Base-by-base conservation (phyloP, 2,329 filamentous ascomycete species). In the Aureobasidium sp. region DNA sequence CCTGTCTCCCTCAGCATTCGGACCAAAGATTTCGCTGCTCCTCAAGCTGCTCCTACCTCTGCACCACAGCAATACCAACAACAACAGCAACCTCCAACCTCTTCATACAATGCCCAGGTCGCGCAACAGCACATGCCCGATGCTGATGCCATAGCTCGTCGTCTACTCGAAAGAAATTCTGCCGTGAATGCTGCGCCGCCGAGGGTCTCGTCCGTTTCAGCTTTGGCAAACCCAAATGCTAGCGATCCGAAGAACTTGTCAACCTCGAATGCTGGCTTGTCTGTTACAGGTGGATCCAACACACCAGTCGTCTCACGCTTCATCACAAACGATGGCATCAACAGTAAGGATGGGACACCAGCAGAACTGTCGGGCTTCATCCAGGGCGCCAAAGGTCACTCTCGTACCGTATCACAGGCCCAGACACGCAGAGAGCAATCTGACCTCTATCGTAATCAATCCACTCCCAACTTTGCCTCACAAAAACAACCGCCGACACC, bases 61-160 rank as follows among this genome's bases (percentile, higher is more conserved):
- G 52, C 52, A 11, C 54, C 54, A 21, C 53, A 16, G 16, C 53
- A 57, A n/a, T 30, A 37, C 9, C 39, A 34, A 57, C 27, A 60
- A 32, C 50, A 54, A 42, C 47, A 41, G 37, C n/a, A 48, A 42
- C 58, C 34, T 16, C 49, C 59, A 6, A 47, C 49, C 11, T 54
- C 60, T 3, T 62, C 60, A 27, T 62, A 53, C 30, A 48, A 62
- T 54, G 39, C 47, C 13, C 45, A 59, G 9, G 32, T 29, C 25
- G 41, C 45, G 8, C 64, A 49, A n/a, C 39, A 50, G 15, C 59
- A 57, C 44, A 71, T 72, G 29, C 73, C 75, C 39, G 85, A 86
- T 68, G 86, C 84, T 63, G 83, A 86, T 67, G 83, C 86, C 64
- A 81, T 89, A 57, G 89, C 87, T 7, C 86, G 86, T 34, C 81